phyloP scores from a whole-genome alignment of 495 filamentous ascomycete species.

The Lepidopterella palustris region DNA sequence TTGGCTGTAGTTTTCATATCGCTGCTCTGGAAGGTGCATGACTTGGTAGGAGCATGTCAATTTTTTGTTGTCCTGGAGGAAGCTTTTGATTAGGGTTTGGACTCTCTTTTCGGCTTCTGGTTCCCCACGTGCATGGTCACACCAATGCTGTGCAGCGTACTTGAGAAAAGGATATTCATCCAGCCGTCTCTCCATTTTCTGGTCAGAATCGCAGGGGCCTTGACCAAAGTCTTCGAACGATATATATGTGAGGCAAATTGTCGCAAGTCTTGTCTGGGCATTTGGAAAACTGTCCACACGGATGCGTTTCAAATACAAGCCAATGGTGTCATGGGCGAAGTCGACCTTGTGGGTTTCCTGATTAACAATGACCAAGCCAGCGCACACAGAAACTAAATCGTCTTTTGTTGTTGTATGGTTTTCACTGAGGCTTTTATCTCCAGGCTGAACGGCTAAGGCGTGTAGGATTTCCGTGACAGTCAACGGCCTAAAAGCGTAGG shows the following conservation, averaged over 20 bases:
- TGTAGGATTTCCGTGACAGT: no score
- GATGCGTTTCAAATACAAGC: neutral
- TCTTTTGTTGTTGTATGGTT: no score
- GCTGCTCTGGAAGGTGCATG: no score
- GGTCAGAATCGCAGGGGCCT: neutral
- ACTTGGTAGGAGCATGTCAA: no score
- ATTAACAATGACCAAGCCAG: neutral
- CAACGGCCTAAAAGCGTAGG: no score
- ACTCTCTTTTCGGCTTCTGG: neutral
- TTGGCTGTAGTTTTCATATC: no score
- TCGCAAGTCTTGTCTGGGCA: neutral
- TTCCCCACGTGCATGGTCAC: neutral
- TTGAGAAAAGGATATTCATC: neutral
- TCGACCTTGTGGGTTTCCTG: neutral
- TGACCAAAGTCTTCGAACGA: conserved; percentile 2
- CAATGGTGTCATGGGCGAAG: neutral
- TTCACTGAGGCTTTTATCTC: no score
- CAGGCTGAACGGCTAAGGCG: no score
- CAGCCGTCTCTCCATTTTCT: neutral
- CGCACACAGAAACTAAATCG: neutral
- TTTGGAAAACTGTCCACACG: neutral
- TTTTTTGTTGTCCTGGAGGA: no score
- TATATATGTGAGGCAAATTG: neutral
- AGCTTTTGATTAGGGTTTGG: neutral
- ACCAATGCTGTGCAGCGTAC: conserved; percentile 1